Base-by-base conservation (phyloP, 163 green algal species). In the Volvox carteri region DNA sequence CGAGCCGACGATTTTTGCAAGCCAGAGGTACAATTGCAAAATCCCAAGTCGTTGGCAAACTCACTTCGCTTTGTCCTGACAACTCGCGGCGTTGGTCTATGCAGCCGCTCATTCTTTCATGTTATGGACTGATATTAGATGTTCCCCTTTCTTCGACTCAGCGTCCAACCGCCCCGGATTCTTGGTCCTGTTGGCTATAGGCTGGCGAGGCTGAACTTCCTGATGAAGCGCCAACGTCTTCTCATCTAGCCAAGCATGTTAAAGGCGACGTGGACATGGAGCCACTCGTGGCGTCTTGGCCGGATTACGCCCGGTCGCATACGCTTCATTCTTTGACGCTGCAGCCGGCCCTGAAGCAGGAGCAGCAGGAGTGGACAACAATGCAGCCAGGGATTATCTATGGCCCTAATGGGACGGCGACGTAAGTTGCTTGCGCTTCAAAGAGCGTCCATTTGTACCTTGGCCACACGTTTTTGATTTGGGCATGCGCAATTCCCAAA, bases 331-430 rank as follows among this genome's bases (percentile, higher is more conserved):
- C 78, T 39, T 33, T 86, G 39, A 30, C 42, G 42, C 60, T 86
- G 42, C 79, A 65, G 79, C 60, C 56, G 78, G 19, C 81, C 44
- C 70, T 76, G 0, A 89, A 84, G 37, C 70, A 77, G 84, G 70
- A 89, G 52, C 65, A 58, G 28, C 52, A 62, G 37, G 52, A 74
- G 2, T 83, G 70, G 84, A 39, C 70, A n/a, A 30, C 21, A 30
- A n/a, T 76, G n/a, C 84, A 76, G 14, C 84, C 54, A 21, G 81
- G 81, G 12, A 78, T 86, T 1, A 48, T 86, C 4, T 86, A 86
- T n/a, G 62, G 28, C 0, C 60, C 35, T 28, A 65, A 65, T 12
- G 79, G 60, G 23, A 52, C 60, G 4, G 39, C 78, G 60, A 86
- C 78, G 78, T 86, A 42, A 76, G 78, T 76, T 4, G n/a, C n/a